Evolutionary conservation across 2,329 filamentous ascomycete species (phyloP).

Genomic region (Beauveria brongniartii): DNA sequence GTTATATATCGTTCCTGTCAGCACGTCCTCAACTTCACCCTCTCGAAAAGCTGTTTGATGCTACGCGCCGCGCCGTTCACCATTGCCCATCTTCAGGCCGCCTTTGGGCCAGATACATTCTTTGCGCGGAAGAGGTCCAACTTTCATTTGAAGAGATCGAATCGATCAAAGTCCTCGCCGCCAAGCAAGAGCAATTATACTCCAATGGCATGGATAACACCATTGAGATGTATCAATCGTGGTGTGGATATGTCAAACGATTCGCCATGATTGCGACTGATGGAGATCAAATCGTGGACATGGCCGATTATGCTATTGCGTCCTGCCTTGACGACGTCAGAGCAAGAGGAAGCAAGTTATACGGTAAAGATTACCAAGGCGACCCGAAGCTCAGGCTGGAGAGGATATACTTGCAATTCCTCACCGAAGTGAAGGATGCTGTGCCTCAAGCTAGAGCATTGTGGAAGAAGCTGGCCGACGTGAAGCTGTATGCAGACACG

Average conservation of each 20-base stretch:
- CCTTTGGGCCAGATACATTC: constrained; percentile 83
- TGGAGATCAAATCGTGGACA: constrained; percentile 74
- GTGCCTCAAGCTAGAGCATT: constrained; percentile 67
- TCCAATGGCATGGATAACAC: constrained; percentile 80
- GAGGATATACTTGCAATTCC: constrained; percentile 84
- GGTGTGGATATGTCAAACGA: constrained; percentile 89
- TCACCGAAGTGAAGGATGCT: constrained; percentile 75
- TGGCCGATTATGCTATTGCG: constrained; percentile 81
- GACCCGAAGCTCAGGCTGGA: constrained; percentile 85
- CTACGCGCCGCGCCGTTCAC: constrained; percentile 72
- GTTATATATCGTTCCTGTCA: constrained; percentile 70
- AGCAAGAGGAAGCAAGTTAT: constrained; percentile 66
- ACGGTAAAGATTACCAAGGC: constrained; percentile 69
- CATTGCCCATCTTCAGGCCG: constrained; percentile 91
- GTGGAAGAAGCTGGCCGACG: constrained; percentile 62
- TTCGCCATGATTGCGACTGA: constrained; percentile 68
- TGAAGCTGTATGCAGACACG: constrained; percentile 61
- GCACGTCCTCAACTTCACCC: constrained; percentile 31
- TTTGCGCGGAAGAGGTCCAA: constrained; percentile 72
- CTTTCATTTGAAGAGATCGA: constrained; percentile 75
- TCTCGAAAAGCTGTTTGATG: constrained; percentile 49
- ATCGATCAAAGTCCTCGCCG: constrained; percentile 85
- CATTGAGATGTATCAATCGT: constrained; percentile 84
- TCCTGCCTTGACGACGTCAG: constrained; percentile 81
- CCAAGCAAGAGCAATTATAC: constrained; percentile 75